phyloP scores from a whole-genome alignment of 2,329 filamentous ascomycete species.

The Neonectria ditissima region DNA sequence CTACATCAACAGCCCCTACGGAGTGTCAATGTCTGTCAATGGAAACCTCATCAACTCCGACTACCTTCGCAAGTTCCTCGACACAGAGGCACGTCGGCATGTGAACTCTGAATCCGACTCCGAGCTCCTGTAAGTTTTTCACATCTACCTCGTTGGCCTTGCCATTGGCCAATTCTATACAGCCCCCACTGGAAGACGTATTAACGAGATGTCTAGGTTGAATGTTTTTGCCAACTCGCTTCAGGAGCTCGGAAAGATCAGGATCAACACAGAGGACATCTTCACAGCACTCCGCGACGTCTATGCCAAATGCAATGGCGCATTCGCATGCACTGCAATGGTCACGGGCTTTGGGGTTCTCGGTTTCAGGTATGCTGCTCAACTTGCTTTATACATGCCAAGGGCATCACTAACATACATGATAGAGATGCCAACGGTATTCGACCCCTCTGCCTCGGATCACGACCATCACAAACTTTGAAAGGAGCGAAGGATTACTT shows the following conservation, averaged over 20 bases:
- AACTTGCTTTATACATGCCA: conserved; percentile 61
- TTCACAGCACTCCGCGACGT: conserved; percentile 78
- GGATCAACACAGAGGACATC: conserved; percentile 82
- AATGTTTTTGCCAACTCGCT: conserved; percentile 90
- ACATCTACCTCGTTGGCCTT: too few relatives aligned
- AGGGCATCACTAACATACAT: conserved; percentile 66
- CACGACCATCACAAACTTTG: conserved; percentile 72
- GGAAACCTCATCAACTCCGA: too few relatives aligned
- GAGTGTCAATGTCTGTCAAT: too few relatives aligned
- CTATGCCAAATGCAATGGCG: conserved; percentile 79
- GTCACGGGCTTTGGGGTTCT: conserved; percentile 84
- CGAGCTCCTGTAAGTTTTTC: conserved; percentile 58
- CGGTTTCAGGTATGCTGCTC: conserved; percentile 74
- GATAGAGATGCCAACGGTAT: conserved; percentile 69
- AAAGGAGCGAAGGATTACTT: conserved; percentile 83
- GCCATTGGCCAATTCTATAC: conserved; percentile 5
- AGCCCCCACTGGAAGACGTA: not conserved
- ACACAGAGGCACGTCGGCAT: conserved; percentile 82
- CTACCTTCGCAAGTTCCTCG: conserved; percentile 73
- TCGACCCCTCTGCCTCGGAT: conserved; percentile 83
- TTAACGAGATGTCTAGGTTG: conserved; percentile 56
- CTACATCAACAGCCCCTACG: too few relatives aligned
- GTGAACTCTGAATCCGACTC: conserved; percentile 93
- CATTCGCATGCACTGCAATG: conserved; percentile 85
- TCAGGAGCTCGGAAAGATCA: conserved; percentile 82